Base-by-base conservation (phyloP, 2,329 filamentous ascomycete genomes). In the Ceratocystis cubensis region DNA sequence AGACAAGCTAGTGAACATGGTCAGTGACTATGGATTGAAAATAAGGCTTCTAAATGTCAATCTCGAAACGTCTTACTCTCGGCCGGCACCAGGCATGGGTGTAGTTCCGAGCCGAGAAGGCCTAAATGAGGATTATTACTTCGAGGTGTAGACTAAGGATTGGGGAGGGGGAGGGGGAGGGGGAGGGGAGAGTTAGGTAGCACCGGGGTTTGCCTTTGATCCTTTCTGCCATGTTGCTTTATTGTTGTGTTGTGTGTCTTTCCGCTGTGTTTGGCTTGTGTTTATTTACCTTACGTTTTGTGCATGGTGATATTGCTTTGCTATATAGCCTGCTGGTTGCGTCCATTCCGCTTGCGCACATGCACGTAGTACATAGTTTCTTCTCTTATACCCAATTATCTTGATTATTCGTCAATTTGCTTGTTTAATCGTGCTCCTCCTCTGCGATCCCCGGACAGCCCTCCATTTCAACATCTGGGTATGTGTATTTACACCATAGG, bases 401-500 rank as follows among this genome's bases (percentile, higher is more conserved):
- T 50, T 37, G 25, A 33, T 30, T 48, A 25, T 44, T 17, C 28
- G 20, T 44, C 64, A 6, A 28, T 57, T 41, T 15, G 13, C 37
- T 41, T 41, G 13, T 41, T 41, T 63, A 78, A 71, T 87, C 84
- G 69, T 87, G 84, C 71, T 96, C 92, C 72, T 96, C 91, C 75
- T 96, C 94, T 0, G 85, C 88, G 45, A 87, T 66, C 0, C 94
- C 94, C 0, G 94, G 93, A 79, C 94, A 99, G 0, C 89, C 92
- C 13, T 94, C 90, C 87, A 96, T 86, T 45, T 78, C 76, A 45
- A 78, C 78, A 72, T 91, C 85, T 0, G 85, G 82, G 74, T 96
- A 99, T 64, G 79, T 79, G 75, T 82, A 88, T 75, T 96, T 97
- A 76, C 94, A 99, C 89, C 92, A 99, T 74, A 96, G 96, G 77